These are phyloP conservation scores for Russula sp. DNA, from an alignment of 768 basidiomycete genomes.

Conservation along the genomic window DNA sequence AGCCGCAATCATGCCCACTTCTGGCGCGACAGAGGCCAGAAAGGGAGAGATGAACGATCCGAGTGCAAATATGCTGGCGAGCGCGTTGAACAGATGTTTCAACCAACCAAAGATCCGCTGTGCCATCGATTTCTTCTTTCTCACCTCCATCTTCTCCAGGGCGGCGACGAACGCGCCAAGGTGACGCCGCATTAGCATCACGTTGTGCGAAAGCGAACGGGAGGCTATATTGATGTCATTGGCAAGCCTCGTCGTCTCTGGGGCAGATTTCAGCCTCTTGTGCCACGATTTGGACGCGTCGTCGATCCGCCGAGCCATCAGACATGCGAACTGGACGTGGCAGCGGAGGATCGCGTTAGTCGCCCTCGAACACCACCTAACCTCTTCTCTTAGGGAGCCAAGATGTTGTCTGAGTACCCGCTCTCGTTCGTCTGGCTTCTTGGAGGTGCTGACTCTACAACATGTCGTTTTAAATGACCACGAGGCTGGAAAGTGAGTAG, in stretches of 20 bases:
- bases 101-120: slow-evolving; percentile 8
- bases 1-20: neutral
- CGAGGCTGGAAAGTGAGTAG: neutral
- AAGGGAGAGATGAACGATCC: neutral
- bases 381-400: neutral
- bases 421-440: slow-evolving; percentile 2
- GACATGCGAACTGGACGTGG: slow-evolving; percentile 7
- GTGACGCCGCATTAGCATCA: neutral
- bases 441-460: neutral
- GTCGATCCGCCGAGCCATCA: slow-evolving; percentile 10
- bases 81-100: slow-evolving; percentile 4
- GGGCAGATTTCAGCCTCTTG: neutral
- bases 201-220: neutral
- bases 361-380: neutral
- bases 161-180: slow-evolving; percentile 4
- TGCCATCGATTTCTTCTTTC: neutral
- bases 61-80: neutral
- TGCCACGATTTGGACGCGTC: slow-evolving; percentile 3
- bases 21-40: neutral
- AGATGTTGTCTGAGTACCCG: neutral
- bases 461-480: neutral
- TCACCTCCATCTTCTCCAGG: slow-evolving; percentile 7
- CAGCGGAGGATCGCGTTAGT: slow-evolving; percentile 10
- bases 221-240: slow-evolving; percentile 5
- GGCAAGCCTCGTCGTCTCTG: slow-evolving; percentile 11